Base-by-base conservation (phyloP, 2,329 filamentous ascomycete species). In the Neodidymelliopsis sp. region DNA sequence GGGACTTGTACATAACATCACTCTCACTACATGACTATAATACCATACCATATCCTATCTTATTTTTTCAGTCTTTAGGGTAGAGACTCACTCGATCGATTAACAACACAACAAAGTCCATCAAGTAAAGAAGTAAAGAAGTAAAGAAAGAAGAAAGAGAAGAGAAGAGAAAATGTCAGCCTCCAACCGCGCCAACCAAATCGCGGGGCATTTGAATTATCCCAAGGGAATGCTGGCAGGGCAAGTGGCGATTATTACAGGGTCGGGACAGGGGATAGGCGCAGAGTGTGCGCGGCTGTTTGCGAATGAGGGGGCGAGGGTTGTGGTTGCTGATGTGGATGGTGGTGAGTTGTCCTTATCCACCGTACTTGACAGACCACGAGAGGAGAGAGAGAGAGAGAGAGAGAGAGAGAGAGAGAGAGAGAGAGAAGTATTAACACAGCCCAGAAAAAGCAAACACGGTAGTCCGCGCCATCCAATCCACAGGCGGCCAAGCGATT, bases 221-320 rank as follows among this genome's bases (percentile, higher is more conserved):
- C 90, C 91, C 27, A 82, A 84, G 67, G 91, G 91, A 49, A 79
- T 96, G 71, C 83, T 96, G 44, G 82, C 82, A 22, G 88, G 88
- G 41, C 90, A 96, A 71, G 84, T 88, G 12, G 91, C 91, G 65
- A 95, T 96, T 71, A 88, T 96, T 70, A 96, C 91, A 2, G 90
- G 91, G 33, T 85, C 86, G 13, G 90, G 89, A 7, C 90, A 95
- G 72, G 91, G 91, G 51, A 96, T 96, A 70, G 91, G 91, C 18
- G 91, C 90, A 20, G 91, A 96, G 75, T 81, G 87, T 23, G 91
- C 91, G 6, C 81, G 86, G 8, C 76, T 95, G 3, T 95, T 96
- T 65, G 90, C 90, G 10, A 93, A 91, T 52, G 90, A 96, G 74
- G 91, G 91, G 18, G 90, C 91, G 12, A 91, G 87, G 69, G 90